Evolutionary conservation across 2,329 filamentous ascomycete species (phyloP), one percentile per base, ranked within the genome.

Genomic region (Phialocephala sp.): DNA sequence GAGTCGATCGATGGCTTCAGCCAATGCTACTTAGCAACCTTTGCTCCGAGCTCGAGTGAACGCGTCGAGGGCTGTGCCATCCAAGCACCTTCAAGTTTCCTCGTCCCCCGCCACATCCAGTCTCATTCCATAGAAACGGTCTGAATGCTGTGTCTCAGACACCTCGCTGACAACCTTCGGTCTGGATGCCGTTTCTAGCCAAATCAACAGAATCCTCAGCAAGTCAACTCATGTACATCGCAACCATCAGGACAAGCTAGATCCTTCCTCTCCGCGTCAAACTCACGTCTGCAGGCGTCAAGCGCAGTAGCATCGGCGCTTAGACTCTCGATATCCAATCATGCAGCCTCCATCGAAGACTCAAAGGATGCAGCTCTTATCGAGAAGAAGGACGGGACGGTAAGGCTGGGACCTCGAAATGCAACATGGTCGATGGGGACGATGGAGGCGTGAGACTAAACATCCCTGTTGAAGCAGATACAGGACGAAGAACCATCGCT

Each of bases 161-260:
- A 41, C 18, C 8, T 14, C 20, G 37, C 35, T 24, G 35, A 36
- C 14, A 14, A 58, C 37, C 55, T 58, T 58, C 35, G 55, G 55
- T 22, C 35, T 8, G 2, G 8, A 37, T 39, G 14, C 55, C n/a
- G 55, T 39, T 58, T 41, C 11, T n/a, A 39, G 55, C 3, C n/a
- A 58, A 12, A 39, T 8, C 6, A 39, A 58, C 11, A 22, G 11
- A 36, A n/a, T 58, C 55, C n/a, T 20, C 5, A 41, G 15, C 35
- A 39, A 41, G 6, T 24, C 18, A 41, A 15, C 8, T 39, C 35
- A 58, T 32, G 55, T 37, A 8, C 8, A 3, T 37, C 22, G 55
- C 55, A 58, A 41, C 55, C 35, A 58, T 58, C 36, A 58, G 35
- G n/a, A 24, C 14, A 58, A 9, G n/a, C 18, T 22, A 58, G 9